Evolutionary conservation across 176 grass and related monocot genomes (phyloP).

Genomic region (Ensete ventricosum): DNA sequence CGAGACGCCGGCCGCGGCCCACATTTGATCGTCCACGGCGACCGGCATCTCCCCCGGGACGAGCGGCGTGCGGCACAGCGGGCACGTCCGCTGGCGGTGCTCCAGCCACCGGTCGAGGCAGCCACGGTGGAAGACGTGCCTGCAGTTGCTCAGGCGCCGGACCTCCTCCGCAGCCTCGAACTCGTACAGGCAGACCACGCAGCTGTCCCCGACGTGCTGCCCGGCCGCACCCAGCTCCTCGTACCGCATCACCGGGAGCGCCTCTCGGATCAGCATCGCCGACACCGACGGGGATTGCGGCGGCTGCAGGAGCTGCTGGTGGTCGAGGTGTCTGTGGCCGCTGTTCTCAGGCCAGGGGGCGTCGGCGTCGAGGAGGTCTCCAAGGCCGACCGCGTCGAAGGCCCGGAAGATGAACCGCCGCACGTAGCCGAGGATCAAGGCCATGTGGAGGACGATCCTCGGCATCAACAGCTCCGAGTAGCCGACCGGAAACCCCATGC

Average conservation of each 20-base stretch:
- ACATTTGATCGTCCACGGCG: neutral
- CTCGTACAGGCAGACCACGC: constrained; percentile 67
- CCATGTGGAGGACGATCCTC: constrained; percentile 47
- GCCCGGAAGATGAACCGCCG: constrained; percentile 57
- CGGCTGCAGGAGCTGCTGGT: constrained; percentile 25
- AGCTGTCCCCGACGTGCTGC: constrained; percentile 24
- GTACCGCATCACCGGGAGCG: constrained; percentile 58
- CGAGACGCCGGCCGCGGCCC: neutral
- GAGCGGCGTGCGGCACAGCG: constrained; percentile 70
- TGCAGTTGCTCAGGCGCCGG: constrained; percentile 52
- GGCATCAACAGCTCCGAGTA: constrained; percentile 74
- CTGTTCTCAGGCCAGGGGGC: constrained; percentile 11
- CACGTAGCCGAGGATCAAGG: constrained; percentile 60
- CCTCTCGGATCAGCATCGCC: constrained; percentile 41
- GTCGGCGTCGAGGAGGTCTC: constrained; percentile 56
- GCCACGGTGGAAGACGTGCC: constrained; percentile 80
- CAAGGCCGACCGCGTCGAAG: constrained; percentile 67
- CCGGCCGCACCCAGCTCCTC: constrained; percentile 36
- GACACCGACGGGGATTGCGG: constrained; percentile 29
- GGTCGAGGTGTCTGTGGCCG: neutral
- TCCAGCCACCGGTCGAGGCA: constrained; percentile 88
- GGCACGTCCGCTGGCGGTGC: constrained; percentile 59
- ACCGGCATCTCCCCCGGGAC: constrained; percentile 21
- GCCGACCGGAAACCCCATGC: constrained; percentile 77
- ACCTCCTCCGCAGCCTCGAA: constrained; percentile 66